A percentile compares a stretch with the other conserved stretches of the same genome.
phyloP scores from a whole-genome alignment of 2,329 filamentous ascomycete genomes.

The Trichoderma cornu-damae region DNA sequence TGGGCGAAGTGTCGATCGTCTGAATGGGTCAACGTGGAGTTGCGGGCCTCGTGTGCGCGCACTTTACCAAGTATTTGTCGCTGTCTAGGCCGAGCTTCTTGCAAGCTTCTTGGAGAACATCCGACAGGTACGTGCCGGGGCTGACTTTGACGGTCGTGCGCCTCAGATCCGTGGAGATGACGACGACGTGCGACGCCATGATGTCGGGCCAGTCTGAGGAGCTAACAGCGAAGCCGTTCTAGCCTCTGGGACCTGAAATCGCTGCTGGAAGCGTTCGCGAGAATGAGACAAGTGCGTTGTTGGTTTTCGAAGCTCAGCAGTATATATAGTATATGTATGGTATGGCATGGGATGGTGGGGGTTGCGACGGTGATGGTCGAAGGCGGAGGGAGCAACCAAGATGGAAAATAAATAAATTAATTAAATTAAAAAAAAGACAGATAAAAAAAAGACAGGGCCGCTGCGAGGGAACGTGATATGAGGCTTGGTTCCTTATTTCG shows the following conservation, averaged over 20 bases:
- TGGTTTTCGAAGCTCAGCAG: no score
- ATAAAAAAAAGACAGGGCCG: no score
- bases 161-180: slow-evolving; percentile 74
- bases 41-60: slow-evolving; percentile 28
- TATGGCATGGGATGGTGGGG: no score
- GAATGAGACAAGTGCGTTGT: no score
- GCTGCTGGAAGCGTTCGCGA: neutral
- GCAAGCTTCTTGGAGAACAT: slow-evolving; percentile 84
- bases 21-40: neutral
- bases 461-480: no score
- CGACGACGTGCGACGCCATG: slow-evolving; percentile 86
- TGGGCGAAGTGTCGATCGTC: neutral
- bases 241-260: neutral
- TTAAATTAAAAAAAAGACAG: no score
- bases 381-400: no score
- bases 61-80: slow-evolving; percentile 79
- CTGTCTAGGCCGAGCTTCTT: slow-evolving; percentile 68
- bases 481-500: no score
- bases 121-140: slow-evolving; percentile 73
- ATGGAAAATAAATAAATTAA: no score
- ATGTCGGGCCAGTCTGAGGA: slow-evolving; percentile 21
- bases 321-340: no score
- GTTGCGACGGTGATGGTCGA: no score
- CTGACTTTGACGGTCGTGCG: slow-evolving; percentile 77
- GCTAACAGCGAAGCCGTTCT: neutral